Base-by-base conservation (phyloP, 345 rosid species). In the Populus pruinosa region DNA sequence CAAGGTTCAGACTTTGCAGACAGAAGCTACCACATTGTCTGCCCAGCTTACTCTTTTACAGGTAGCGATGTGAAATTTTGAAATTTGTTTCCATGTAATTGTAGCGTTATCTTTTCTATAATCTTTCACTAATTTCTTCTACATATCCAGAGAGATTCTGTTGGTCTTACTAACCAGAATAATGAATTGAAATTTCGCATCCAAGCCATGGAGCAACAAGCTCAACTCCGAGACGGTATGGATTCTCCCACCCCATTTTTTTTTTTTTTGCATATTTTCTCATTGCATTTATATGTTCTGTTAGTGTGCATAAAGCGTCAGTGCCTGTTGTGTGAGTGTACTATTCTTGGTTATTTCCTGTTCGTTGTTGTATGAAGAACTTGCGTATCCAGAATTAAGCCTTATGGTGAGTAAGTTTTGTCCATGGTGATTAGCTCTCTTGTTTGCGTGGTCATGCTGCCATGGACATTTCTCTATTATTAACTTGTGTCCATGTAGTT, bases 181-280 rank as follows among this genome's bases (percentile, higher is more conserved):
- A 95, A 91, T 56, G 99, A 95, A 82, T 81, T 95, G 73, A 95
- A 95, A 83, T 95, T 91, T 77, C 94, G 98, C 72, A 97, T 94
- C 75, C 96, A 93, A 89, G 96, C 98, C 81, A 91, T 93, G 98
- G 98, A 94, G 73, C 98, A 94, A 81, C 98, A 94, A 77, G 98
- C 96, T 17, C 90, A 90, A 68, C 98, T 94, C 62, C 91, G 98
- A 10, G 94, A 94, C 80, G 98, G 98, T 94, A 91, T 11, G 29
- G 18, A 21, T 6, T 7, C 49, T 43, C 55, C 53, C 61, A 18
- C 27, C 25, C 3, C 10, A 17, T 20, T 25, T 25, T 25, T 38
- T 25, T 25, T 25, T 38, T 8, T 18, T n/a, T 20, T 59, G 63
- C 39, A 27, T 31, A 16, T 65, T 33, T 65, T 13, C 69, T 33